phyloP scores from a whole-genome alignment of 331 rosid genomes.

The Pyracantha coccinea region DNA sequence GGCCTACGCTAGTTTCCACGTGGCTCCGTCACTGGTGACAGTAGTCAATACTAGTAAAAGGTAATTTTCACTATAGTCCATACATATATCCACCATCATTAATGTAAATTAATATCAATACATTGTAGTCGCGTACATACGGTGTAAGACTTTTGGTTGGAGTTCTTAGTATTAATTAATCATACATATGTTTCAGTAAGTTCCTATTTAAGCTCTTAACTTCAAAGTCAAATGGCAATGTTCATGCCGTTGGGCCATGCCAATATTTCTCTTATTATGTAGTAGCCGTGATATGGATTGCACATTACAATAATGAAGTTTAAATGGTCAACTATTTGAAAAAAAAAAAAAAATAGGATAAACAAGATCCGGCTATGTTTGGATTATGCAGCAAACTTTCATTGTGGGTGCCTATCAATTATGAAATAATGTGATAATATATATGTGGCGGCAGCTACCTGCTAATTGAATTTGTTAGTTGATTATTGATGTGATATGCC shows the following conservation, averaged over 20 bases:
- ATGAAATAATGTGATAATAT: neutral
- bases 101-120: too few species aligned
- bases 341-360: neutral
- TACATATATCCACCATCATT: too few species aligned
- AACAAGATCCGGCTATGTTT: neutral
- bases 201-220: neutral
- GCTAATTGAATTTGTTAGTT: neutral
- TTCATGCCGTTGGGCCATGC: neutral
- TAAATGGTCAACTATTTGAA: constrained; percentile 4
- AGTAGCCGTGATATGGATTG: neutral
- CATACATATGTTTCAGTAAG: neutral
- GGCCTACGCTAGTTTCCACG: too few species aligned
- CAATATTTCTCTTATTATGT: neutral
- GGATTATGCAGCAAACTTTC: neutral
- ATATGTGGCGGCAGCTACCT: neutral
- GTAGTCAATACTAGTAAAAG: too few species aligned
- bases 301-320: neutral
- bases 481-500: neutral
- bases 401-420: neutral
- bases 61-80: too few species aligned
- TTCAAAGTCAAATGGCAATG: neutral
- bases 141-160: neutral
- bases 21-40: too few species aligned
- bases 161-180: too few species aligned
- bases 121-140: too few species aligned